These are phyloP conservation scores for Stephanodiscus minutulus DNA, from an alignment of 108 stramenopile species.

Conservation along the genomic window DNA sequence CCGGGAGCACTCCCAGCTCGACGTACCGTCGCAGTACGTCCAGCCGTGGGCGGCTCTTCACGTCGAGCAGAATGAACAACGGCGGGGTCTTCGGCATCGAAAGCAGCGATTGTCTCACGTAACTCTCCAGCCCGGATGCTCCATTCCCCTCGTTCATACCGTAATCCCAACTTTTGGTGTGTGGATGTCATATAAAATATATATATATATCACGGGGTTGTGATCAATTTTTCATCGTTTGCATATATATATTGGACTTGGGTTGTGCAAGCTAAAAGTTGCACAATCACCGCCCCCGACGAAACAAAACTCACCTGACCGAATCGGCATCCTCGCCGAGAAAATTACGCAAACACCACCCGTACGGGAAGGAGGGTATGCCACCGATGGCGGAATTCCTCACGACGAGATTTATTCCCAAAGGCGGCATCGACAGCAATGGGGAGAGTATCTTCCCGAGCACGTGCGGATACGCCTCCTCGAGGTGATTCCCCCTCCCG, in stretches of 20 bases:
- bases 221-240: too few relatives aligned
- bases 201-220: background rate
- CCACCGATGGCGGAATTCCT: slow-evolving; percentile 88
- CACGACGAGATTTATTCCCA: slow-evolving; percentile 61
- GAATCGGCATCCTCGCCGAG: slow-evolving; percentile 66
- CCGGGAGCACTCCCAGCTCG: slow-evolving; percentile 52
- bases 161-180: slow-evolving; percentile 70
- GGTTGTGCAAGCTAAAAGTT: too few relatives aligned
- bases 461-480: slow-evolving; percentile 80
- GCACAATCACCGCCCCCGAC: too few relatives aligned
- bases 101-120: slow-evolving; percentile 69
- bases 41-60: slow-evolving; percentile 44
- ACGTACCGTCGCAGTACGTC: slow-evolving; percentile 62
- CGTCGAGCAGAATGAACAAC: slow-evolving; percentile 77
- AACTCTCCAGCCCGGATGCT: slow-evolving; percentile 70
- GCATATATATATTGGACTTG: too few relatives aligned
- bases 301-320: slow-evolving; percentile 19
- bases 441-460: slow-evolving; percentile 57
- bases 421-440: slow-evolving; percentile 21
- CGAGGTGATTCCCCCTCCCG: slow-evolving; percentile 81
- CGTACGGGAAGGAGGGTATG: slow-evolving; percentile 88
- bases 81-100: slow-evolving; percentile 51
- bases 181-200: background rate
- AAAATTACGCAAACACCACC: slow-evolving; percentile 83
- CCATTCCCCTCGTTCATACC: slow-evolving; percentile 80